Percentiles rank a stretch among this genome's conserved stretches.
Conservation (phyloP, 2,329 filamentous ascomycete species). For the Calonectria honghensis region DNA sequence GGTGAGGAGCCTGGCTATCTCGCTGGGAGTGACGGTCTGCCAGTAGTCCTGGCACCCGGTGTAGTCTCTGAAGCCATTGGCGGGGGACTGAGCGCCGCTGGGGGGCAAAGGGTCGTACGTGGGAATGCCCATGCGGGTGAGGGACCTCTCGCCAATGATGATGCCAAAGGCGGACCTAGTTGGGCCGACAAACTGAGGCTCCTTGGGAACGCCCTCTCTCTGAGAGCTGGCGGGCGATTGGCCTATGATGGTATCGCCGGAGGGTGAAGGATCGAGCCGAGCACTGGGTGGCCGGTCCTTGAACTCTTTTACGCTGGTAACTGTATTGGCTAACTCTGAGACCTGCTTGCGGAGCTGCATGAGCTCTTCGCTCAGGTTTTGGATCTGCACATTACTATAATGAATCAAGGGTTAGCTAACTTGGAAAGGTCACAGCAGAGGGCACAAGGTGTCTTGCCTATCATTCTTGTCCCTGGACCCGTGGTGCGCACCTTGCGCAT, state of each 20-base stretch:
- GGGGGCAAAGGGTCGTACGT: conserved; percentile 51
- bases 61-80: conserved; percentile 35
- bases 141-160: conserved; percentile 59
- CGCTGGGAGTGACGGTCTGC: conserved; percentile 48
- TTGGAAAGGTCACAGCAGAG: not conserved
- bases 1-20: conserved; percentile 58
- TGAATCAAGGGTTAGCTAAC: conserved; percentile 24
- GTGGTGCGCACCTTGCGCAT: conserved; percentile 50
- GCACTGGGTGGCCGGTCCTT: conserved; percentile 47
- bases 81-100: conserved; percentile 51
- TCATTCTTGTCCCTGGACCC: conserved; percentile 49
- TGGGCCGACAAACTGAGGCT: conserved; percentile 62
- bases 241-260: conserved; percentile 35
- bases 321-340: conserved; percentile 53
- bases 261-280: conserved; percentile 40
- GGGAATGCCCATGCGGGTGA: conserved; percentile 61
- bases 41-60: conserved; percentile 50
- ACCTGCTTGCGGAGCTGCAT: conserved; percentile 57
- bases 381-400: conserved; percentile 35
- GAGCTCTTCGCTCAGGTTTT: conserved; percentile 55
- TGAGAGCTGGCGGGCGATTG: conserved; percentile 47
- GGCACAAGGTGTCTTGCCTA: conserved; percentile 37
- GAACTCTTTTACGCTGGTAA: conserved; percentile 51
- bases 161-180: conserved; percentile 61
- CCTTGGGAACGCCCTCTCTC: conserved; percentile 52